Evolutionary conservation across 2,329 filamentous ascomycete species (phyloP), one percentile per base, ranked within the genome.

Genomic region (Apiospora phragmitis): DNA sequence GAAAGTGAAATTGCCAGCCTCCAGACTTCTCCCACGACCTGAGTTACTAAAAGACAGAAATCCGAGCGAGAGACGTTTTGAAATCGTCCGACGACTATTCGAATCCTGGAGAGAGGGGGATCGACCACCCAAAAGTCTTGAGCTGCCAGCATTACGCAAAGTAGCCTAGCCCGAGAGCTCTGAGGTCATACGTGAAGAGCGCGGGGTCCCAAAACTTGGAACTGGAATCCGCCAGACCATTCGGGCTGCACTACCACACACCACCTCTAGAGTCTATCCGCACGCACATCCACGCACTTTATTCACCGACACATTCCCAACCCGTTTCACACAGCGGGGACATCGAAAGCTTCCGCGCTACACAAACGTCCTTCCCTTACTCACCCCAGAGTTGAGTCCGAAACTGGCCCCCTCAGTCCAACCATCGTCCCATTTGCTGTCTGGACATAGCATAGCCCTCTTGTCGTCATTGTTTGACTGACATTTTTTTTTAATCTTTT

Each of bases 131-230:
- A 59, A 7, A 29, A 18, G 16, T 43, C 59, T 71, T 67, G 55
- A 67, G 70, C 70, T 71, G 67, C 59, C 66, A 47, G 67, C 32
- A 62, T 43, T 35, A 29, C 41, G 65, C 35, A 43, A 55, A 69
- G 68, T n/a, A 62, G 55, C 18, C 21, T 62, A 62, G 55, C 55
- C 55, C 32, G 26, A 35, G 42, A 67, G 26, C 68, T 67, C 62
- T 66, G 71, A 72, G 71, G 69, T 72, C 71, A 70, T 69, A 72
- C 69, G 71, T 67, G 62, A 59, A 41, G 62, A 70, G 69, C 69
- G 71, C 71, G 71, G 66, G 71, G 70, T 69, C 68, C 68, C 67
- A 67, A 47, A 67, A 42, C 65, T n/a, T 43, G 65, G 67, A 68
- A 68, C 45, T 59, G 47, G 26, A 45, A 59, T 26, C 47, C 29